Base-by-base conservation (phyloP, 805 yeast species). In the Lipomyces lipofer region DNA sequence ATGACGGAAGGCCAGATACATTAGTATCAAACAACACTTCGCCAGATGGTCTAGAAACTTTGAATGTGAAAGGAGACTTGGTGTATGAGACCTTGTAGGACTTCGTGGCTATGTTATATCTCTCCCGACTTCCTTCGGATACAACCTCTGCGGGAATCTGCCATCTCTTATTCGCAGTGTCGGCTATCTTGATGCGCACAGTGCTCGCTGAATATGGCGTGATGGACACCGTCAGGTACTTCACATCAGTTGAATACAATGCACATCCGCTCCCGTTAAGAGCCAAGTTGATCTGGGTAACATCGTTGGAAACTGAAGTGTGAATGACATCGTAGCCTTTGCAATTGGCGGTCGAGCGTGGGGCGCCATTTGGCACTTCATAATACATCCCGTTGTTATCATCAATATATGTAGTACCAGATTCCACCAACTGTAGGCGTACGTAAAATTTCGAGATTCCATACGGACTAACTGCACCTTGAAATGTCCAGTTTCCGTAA, bases 121-220 rank as follows among this genome's bases (percentile, higher is more conserved):
- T 35, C 40, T 21, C 17, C 13, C 22, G 40, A 2, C 22, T 35
- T 15, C 40, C 40, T 35, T 35, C 40, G 4, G 40, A 1, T 12
- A 35, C 40, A 35, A 35, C 40, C 17, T 15, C 12, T 5, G 40
- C 40, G 10, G 40, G 40, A 35, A 35, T 13, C 40, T 35, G 40
- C 40, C 40, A 35, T 35, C 40, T 21, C 19, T 15, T 35, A 17
- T 35, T 35, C 22, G 22, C 40, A 6, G 40, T 15, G 10, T 35
- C 40, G 17, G 40, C 19, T 21, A 35, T 35, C 40, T 35, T 35
- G 40, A 35, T 35, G 40, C 40, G 40, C 17, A 35, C 40, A 13
- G 21, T 12, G 7, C 21, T 24, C 21, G 17, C 19, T 5, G 40
- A 15, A 35, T 35, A 35, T 15, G 40, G 40, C 8, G 40, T 35